phyloP scores from a whole-genome alignment of 805 yeast species.

The Ogataea zsoltii region DNA sequence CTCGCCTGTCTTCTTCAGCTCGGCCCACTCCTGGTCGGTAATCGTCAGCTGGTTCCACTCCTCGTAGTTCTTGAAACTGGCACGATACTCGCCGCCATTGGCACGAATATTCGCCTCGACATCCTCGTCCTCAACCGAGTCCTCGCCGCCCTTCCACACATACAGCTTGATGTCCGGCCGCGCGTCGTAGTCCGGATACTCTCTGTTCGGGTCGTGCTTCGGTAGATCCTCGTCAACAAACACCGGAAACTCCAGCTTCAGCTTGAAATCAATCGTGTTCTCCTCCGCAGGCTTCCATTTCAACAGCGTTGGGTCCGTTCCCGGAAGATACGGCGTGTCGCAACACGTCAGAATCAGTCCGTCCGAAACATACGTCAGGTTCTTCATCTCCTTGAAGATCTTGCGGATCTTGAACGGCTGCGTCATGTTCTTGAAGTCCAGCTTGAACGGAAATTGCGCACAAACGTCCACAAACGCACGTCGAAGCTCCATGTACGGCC shows the following conservation, averaged over 20 bases:
- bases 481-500: conserved; percentile 77
- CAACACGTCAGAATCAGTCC: conserved; percentile 94
- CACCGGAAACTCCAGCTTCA: conserved; percentile 59
- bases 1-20: conserved; percentile 64
- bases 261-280: conserved; percentile 86
- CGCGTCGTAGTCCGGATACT: conserved; percentile 78
- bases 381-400: conserved; percentile 69
- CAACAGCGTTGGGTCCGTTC: conserved; percentile 81
- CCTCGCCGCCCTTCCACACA: conserved; percentile 72
- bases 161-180: conserved; percentile 68
- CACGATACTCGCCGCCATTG: conserved; percentile 34
- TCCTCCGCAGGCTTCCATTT: conserved; percentile 99
- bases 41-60: conserved; percentile 66
- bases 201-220: conserved; percentile 65
- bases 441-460: conserved; percentile 76
- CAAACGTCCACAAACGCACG: conserved; percentile 70
- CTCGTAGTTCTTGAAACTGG: conserved; percentile 48
- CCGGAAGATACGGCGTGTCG: conserved; percentile 80
- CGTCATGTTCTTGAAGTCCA: conserved; percentile 86
- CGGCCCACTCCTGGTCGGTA: conserved; percentile 77
- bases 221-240: conserved; percentile 65
- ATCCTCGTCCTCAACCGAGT: conserved; percentile 34
- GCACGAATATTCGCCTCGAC: conserved; percentile 37
- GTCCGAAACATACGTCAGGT: conserved; percentile 85
- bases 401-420: conserved; percentile 74